Evolutionary conservation across 768 basidiomycete genomes (phyloP).

Genomic region (Tulasnella sp.): DNA sequence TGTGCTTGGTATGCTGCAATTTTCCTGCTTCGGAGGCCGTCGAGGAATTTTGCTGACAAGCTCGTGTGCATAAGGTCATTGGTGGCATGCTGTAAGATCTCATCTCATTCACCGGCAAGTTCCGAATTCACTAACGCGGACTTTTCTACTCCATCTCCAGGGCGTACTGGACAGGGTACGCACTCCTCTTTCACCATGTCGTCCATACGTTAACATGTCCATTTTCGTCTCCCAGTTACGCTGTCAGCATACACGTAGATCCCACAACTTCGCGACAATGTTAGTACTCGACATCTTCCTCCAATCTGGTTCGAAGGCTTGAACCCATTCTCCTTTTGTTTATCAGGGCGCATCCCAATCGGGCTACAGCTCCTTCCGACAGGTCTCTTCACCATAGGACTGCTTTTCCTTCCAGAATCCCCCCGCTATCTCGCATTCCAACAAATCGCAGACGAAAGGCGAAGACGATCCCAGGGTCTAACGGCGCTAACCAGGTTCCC

Average conservation of each 20-base stretch:
- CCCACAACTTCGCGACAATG: slow-evolving; percentile 1
- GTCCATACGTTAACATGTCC: neutral
- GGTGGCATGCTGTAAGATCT: slow-evolving; percentile 14
- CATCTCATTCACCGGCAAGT: neutral
- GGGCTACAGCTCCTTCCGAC: slow-evolving; percentile 9
- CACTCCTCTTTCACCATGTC: neutral
- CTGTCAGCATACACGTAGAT: slow-evolving; percentile 8
- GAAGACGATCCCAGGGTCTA: neutral
- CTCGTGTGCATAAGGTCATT: slow-evolving; percentile 2
- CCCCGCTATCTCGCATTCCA: slow-evolving; percentile 6
- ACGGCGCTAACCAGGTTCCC: too few species aligned
- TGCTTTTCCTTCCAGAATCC: slow-evolving; percentile 11
- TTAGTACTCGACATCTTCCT: neutral
- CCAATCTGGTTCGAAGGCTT: neutral
- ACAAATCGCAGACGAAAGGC: neutral
- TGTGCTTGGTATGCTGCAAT: slow-evolving; percentile 2
- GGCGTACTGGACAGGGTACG: slow-evolving; percentile 15
- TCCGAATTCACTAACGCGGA: neutral
- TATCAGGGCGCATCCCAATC: slow-evolving; percentile 9
- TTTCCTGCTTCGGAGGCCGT: neutral
- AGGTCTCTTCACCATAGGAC: slow-evolving; percentile 7
- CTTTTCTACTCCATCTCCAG: neutral
- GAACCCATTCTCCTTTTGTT: neutral
- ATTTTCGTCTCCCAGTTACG: slow-evolving; percentile 4
- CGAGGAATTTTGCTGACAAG: neutral